A percentile compares a stretch with the other conserved stretches of the same genome.
Conservation (phyloP, 306 rosid genomes). For the Dalbergia oliveri region DNA sequence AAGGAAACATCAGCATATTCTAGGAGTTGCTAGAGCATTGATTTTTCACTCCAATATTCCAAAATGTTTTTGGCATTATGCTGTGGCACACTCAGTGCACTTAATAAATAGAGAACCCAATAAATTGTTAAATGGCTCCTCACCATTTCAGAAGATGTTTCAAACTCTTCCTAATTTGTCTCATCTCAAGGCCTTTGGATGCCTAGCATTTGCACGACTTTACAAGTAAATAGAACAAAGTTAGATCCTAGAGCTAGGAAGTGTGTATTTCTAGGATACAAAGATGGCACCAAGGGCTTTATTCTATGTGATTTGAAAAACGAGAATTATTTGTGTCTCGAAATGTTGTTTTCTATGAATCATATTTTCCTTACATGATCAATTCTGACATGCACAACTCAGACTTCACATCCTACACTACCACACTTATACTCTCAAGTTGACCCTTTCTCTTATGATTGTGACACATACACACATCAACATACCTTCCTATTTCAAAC, state of each 20-base stretch:
- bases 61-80: no score
- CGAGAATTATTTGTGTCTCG: neutral
- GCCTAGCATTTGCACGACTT: neutral
- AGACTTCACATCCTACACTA: neutral
- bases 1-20: no score
- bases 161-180: neutral
- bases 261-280: neutral
- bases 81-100: no score
- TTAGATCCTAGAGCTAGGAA: neutral
- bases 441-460: no score
- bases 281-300: neutral
- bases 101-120: no score
- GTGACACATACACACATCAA: no score
- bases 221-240: neutral
- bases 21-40: no score
- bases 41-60: no score
- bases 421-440: accelerated
- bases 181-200: neutral
- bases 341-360: neutral
- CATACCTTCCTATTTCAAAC: no score
- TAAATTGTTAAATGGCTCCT: no score
- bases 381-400: neutral
- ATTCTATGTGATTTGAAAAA: neutral
- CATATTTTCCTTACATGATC: neutral
- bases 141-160: neutral